Evolutionary conservation across 2,329 filamentous ascomycete genomes (phyloP).

Genomic region (Trichothecium roseum): DNA sequence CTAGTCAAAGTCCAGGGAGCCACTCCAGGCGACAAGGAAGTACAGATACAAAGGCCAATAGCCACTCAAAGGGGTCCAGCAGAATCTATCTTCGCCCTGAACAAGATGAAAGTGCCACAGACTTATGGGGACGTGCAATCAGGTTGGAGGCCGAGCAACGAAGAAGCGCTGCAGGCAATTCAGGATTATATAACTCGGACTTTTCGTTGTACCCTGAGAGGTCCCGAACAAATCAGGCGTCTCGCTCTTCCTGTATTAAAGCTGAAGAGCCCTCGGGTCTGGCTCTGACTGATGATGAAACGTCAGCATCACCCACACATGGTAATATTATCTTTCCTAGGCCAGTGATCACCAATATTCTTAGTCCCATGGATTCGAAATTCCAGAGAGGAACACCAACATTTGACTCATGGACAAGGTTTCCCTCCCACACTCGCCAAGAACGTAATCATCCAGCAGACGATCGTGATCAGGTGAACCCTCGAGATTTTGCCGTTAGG

Average conservation of each 20-base stretch:
- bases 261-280: constrained; percentile 6
- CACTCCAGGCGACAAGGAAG: too few species aligned
- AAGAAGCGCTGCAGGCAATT: background rate
- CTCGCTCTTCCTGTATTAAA: constrained; percentile 1
- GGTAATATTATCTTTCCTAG: background rate
- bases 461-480: constrained; percentile 13
- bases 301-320: too few species aligned
- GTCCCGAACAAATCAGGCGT: constrained; percentile 1
- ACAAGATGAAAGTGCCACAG: constrained; percentile 12
- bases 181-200: background rate
- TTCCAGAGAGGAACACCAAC: constrained; percentile 1
- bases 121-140: constrained; percentile 16
- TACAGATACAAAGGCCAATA: constrained; percentile 6
- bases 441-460: constrained; percentile 8
- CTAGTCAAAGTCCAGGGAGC: too few species aligned
- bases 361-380: background rate
- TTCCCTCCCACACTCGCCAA: constrained; percentile 1
- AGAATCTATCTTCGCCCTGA: constrained; percentile 8
- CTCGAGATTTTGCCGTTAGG: constrained; percentile 18
- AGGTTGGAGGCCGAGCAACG: constrained; percentile 13
- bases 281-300: constrained; percentile 8
- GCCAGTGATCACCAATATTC: constrained; percentile 6
- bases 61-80: constrained; percentile 10
- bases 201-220: constrained; percentile 4
- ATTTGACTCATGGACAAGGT: constrained; percentile 3